Evolutionary conservation across 345 rosid genomes (phyloP), one percentile per base, ranked within the genome.

Genomic region (Brassica juncea): DNA sequence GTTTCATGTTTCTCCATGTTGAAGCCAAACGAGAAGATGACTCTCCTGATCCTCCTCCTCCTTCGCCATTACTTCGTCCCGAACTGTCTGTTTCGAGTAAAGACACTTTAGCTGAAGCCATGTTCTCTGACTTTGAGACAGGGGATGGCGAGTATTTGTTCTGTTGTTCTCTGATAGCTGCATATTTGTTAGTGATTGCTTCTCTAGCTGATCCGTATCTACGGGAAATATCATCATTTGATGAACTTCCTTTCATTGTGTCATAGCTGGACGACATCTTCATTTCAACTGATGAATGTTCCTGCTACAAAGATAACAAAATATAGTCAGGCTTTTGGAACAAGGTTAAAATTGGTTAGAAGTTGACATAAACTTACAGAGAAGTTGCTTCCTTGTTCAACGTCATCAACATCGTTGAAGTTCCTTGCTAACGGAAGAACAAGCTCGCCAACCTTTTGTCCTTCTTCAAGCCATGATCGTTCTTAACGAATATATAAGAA

Each of bases 371-470:
- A 32, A 55, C 91, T 31, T 85, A 92, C 98, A 59, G 70, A 54
- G 70, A 73, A 83, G 71, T 68, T 86, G 84, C 72, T 76, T 75
- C 77, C 87, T 64, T 85, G 76, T 89, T 92, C 98, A 16, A 89
- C 76, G 79, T 92, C 97, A 82, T 92, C 97, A 83, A 86, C 82
- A 63, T 83, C 85, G 64, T 89, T 87, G 79, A 96, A 93, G 85
- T 89, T 92, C 77, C 97, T 88, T 5, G 97, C 95, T 84, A 92
- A 72, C 58, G 99, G 99, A 64, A 96, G 80, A 77, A 96, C 97
- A 80, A 84, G 92, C 86, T 96, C 99, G 23, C 98, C 99, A 39
- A 93, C 89, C 68, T 82, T 86, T 73, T 77, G 84, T 66, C 99
- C 97, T 86, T 93, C 90, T 63, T 93, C 97, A 35, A 93, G 89